Conservation (phyloP, 2,329 filamentous ascomycete genomes). For the Phialophora verrucosa region DNA sequence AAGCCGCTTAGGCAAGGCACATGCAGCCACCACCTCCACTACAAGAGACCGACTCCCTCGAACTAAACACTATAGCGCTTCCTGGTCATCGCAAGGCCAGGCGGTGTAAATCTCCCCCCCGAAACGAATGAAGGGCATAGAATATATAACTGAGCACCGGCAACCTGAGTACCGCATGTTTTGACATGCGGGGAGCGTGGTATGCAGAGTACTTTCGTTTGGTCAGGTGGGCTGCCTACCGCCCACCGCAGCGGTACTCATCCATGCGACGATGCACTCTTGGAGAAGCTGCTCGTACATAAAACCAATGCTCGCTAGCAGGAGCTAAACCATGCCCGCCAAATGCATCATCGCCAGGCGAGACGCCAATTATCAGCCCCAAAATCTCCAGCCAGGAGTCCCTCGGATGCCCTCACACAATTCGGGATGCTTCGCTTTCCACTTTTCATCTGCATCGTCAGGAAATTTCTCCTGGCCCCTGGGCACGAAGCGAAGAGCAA, state of each 20-base stretch:
- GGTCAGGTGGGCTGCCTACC: background rate
- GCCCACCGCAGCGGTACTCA: background rate
- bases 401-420: constrained; percentile 18
- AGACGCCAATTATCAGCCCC: constrained; percentile 19
- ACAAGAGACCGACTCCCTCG: constrained; percentile 2
- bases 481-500: constrained; percentile 71
- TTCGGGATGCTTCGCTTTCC: constrained; percentile 39
- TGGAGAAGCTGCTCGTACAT: background rate
- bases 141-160: background rate
- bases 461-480: constrained; percentile 72
- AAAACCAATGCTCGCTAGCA: constrained; percentile 9
- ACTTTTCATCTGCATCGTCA: constrained; percentile 40
- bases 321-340: constrained; percentile 11
- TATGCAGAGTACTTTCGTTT: background rate
- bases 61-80: background rate
- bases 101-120: constrained; percentile 2
- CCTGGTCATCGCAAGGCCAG: background rate
- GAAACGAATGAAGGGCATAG: background rate
- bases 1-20: constrained; percentile 35
- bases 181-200: background rate
- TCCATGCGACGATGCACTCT: background rate
- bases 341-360: constrained; percentile 8
- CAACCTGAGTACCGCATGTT: background rate
- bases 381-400: constrained; percentile 27
- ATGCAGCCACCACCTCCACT: constrained; percentile 19